Base-by-base conservation (phyloP, 2,329 filamentous ascomycete species). In the Helotiales sp. region DNA sequence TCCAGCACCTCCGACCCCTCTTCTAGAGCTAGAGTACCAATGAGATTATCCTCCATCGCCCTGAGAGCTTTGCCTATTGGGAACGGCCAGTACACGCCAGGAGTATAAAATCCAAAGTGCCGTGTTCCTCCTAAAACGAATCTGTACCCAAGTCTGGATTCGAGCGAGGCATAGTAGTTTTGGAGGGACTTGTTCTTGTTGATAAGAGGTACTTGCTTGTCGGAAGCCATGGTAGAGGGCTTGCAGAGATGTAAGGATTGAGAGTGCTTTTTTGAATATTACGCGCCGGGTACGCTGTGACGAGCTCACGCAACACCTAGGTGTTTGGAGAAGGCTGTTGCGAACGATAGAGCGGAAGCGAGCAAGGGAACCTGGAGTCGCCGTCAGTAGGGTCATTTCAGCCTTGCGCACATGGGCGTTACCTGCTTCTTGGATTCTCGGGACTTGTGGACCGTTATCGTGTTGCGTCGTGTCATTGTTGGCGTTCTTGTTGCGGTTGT, bases 71-170 rank as follows among this genome's bases (percentile, higher is more conserved):
- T 66, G 13, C 67, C 64, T 12, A 82, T 66, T 1, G 79, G 79
- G 55, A 83, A 80, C 0, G 79, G 79, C 71, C 73, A 81, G 55
- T 73, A 72, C 9, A 75, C 76, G 56, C 74, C 77, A 33, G 69
- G 63, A n/a, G 74, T 70, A 64, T 76, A 83, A 63, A 74, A 79
- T 2, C 79, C 79, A 62, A 79, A 82, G 65, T 83, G 80, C 2
- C 77, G 72, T 2, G 77, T 79, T 33, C 75, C 76, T 9, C 79
- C 77, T 0, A 83, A 67, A 2, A 78, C 65, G 0, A 78, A 58
- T 27, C 71, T 64, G 54, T 78, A 79, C 1, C 76, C 76, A 36
- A 77, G 64, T n/a, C 75, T 69, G 1, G 75, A 77, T 61, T 81
- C 78, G 25, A 78, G 67, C 1, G 74, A 76, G 55, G 68, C 52